Base-by-base conservation (phyloP, 2,329 filamentous ascomycete species). In the Colletotrichum somersetense region DNA sequence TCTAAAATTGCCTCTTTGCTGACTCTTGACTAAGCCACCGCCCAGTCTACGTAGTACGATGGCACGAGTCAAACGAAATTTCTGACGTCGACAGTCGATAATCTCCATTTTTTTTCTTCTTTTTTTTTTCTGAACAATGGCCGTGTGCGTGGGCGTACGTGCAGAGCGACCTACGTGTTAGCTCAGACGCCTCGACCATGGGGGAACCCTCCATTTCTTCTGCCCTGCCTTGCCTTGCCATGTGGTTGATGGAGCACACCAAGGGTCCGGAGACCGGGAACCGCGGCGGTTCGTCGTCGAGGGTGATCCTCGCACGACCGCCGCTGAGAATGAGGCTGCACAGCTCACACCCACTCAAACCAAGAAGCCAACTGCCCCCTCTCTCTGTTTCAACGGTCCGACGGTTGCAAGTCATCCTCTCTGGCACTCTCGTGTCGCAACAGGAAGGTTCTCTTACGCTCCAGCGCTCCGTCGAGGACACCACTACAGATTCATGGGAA, bases 311-410 rank as follows among this genome's bases (percentile, higher is more conserved):
- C 71, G 71, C 71, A 69, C 52, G 8, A 67, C 57, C 62, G 23
- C 62, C 35, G 66, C 67, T 71, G 71, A 73, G 71, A 73, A 67
- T 46, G 71, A 73, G 67, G 71, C 71, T 73, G 71, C 71, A 73
- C 62, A 62, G 67, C 62, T 71, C 71, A 70, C 62, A 71, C 67
- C 48, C 71, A 67, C 26, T 10, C 61, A 62, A 53, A 20, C 26
- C 18, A 16, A 55, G 33, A 40, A 55, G 33, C 42, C 33, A 58
- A 33, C 46, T 46, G 14, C 59, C 66, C 44, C 40, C 38, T 16
- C 14, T 40, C 5, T 42, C 55, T 50, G 70, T 70, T 70, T 72
- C 42, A 71, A 71, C 48, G 56, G 55, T 66, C 70, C 67, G 53
- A 46, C 66, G 52, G 55, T 61, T 66, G 56, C 55, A 55, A 57